Base-by-base conservation (phyloP, 371 early-diverging fungal genomes). In the Synchytrium microbalum region DNA sequence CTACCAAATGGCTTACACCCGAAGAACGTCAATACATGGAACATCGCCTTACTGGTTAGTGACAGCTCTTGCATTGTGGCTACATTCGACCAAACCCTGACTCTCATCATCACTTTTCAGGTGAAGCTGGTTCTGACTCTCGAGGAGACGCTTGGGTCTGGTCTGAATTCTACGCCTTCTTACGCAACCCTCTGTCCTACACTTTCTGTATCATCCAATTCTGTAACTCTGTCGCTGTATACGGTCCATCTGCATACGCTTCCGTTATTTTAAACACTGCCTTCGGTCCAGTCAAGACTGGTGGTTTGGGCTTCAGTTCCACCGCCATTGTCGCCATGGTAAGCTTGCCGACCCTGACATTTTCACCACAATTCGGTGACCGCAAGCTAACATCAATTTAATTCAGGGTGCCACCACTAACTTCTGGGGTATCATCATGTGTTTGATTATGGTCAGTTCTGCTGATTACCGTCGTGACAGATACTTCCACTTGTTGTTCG, bases 1-100 rank as follows among this genome's bases (percentile, higher is more conserved):
- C 80, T 52, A 80, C 87, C 51, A 80, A 77, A 69, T 82, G 79
- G 64, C 67, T 87, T 28, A 69, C 63, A n/a, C 64, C 67, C 16
- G 75, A 75, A 54, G 75, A 81, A 63, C 73, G 75, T 75, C 32
- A 67, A 71, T 13, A 77, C 85, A 8, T 72, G 88, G 52, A 23
- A 23, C 19, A 23, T 16, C 52, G 58, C 16, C 52, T 16, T n/a
- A 51, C 52, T n/a, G 52, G n/a, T 16, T 16, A 16, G 16, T 51
- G n/a, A 16, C 52, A n/a, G n/a, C 52, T 16, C 16, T 16, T n/a
- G n/a, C 52, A n/a, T n/a, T n/a, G n/a, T n/a, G n/a, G n/a, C n/a
- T n/a, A n/a, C n/a, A n/a, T n/a, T n/a, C n/a, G n/a, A n/a, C n/a
- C n/a, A n/a, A n/a, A n/a, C n/a, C n/a, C n/a, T n/a, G n/a, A n/a